These are phyloP conservation scores for Neocatenulostroma microsporum DNA, from an alignment of 2,329 filamentous ascomycete genomes.

Conservation along the genomic window DNA sequence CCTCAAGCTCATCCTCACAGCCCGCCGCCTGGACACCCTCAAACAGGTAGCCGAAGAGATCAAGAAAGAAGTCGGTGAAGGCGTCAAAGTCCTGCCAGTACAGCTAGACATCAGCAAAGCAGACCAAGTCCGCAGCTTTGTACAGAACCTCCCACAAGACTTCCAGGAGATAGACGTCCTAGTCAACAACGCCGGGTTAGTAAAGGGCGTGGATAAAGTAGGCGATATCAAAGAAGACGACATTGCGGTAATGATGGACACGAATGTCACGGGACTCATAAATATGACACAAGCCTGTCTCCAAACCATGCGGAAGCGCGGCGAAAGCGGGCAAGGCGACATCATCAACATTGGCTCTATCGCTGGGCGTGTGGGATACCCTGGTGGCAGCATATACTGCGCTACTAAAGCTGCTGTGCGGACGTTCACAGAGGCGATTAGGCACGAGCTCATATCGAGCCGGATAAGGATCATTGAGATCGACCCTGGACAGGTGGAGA, in stretches of 20 bases:
- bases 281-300: slow-evolving; percentile 92
- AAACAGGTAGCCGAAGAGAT: slow-evolving; percentile 71
- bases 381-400: slow-evolving; percentile 84
- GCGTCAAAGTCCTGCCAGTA: slow-evolving; percentile 73
- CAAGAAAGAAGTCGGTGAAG: slow-evolving; percentile 63
- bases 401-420: slow-evolving; percentile 84
- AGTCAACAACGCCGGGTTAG: slow-evolving; percentile 92
- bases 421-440: slow-evolving; percentile 72
- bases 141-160: slow-evolving; percentile 65
- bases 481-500: slow-evolving; percentile 89
- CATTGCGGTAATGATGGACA: slow-evolving; percentile 78
- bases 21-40: slow-evolving; percentile 72
- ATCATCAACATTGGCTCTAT: slow-evolving; percentile 95
- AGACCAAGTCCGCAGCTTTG: slow-evolving; percentile 64
- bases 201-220: slow-evolving; percentile 78
- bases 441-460: slow-evolving; percentile 74
- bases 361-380: slow-evolving; percentile 80
- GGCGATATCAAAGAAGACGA: slow-evolving; percentile 76
- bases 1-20: slow-evolving; percentile 79
- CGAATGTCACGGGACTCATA: slow-evolving; percentile 91
- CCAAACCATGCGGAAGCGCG: slow-evolving; percentile 64
- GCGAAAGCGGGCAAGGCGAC: slow-evolving; percentile 61
- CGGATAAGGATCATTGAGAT: slow-evolving; percentile 78
- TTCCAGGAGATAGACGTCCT: slow-evolving; percentile 80
- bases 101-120: slow-evolving; percentile 82